These are phyloP conservation scores for Dendrobium nobile DNA, from an alignment of 106 monocot genomes.

Conservation along the genomic window DNA sequence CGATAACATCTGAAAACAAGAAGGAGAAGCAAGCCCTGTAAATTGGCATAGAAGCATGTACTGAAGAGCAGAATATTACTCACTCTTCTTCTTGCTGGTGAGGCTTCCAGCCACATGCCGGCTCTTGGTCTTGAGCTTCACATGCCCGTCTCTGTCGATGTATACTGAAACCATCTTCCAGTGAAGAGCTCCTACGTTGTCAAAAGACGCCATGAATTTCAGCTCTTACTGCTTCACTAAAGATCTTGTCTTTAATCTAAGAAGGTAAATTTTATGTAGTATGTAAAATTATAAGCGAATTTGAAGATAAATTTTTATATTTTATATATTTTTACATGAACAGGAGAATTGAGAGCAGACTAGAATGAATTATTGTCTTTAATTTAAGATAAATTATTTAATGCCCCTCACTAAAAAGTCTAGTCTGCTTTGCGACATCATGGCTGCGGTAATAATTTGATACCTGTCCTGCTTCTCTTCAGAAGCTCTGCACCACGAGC, in stretches of 20 bases:
- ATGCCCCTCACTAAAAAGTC: too few relatives aligned
- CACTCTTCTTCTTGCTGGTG: slow-evolving; percentile 92
- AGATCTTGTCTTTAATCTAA: too few relatives aligned
- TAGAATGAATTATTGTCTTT: too few relatives aligned
- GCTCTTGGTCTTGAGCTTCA: slow-evolving; percentile 61
- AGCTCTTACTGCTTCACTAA: too few relatives aligned
- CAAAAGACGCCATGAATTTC: neutral
- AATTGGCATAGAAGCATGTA: neutral
- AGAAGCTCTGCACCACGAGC: slow-evolving; percentile 79
- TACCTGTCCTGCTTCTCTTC: slow-evolving; percentile 83
- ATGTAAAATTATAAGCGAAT: too few relatives aligned
- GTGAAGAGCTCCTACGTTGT: slow-evolving; percentile 58
- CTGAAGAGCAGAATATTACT: neutral
- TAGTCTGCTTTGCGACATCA: too few relatives aligned
- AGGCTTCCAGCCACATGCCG: slow-evolving; percentile 71
- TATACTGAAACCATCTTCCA: slow-evolving; percentile 84
- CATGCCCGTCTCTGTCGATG: slow-evolving; percentile 14
- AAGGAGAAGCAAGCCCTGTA: neutral
- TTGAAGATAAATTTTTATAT: too few relatives aligned
- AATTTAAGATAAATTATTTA: too few relatives aligned
- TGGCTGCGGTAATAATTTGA: neutral
- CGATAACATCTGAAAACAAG: slow-evolving; percentile 43
- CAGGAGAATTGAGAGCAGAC: too few relatives aligned
- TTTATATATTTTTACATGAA: too few relatives aligned
- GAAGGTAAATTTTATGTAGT: too few relatives aligned